A percentile compares a stretch with the other conserved stretches of the same genome.
phyloP scores from a whole-genome alignment of 352 stramenopile genomes.

The Phytophthora tentaculata region DNA sequence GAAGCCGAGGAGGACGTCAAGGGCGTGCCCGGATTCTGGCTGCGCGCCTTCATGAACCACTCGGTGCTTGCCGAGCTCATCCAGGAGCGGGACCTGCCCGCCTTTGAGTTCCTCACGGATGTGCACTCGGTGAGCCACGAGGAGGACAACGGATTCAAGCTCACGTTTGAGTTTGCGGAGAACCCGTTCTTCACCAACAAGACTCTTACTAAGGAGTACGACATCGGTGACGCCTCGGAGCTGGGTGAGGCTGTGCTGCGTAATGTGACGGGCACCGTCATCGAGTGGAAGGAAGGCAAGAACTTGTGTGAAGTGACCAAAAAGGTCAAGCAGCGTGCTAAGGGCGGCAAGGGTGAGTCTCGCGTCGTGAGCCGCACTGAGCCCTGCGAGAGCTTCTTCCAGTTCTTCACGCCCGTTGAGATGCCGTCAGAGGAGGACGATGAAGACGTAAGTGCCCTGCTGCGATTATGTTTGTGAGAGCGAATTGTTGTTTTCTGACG shows the following conservation, averaged over 20 bases:
- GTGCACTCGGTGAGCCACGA: slow-evolving; percentile 81
- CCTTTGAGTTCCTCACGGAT: slow-evolving; percentile 81
- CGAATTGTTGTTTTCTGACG: slow-evolving; percentile 9
- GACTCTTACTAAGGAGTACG: slow-evolving; percentile 85
- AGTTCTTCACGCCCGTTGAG: slow-evolving; percentile 86
- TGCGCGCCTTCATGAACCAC: slow-evolving; percentile 88
- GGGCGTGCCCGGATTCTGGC: slow-evolving; percentile 86
- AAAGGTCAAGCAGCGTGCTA: slow-evolving; percentile 89
- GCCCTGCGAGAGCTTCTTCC: slow-evolving; percentile 88
- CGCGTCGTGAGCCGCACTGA: slow-evolving; percentile 82
- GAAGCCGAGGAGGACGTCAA: slow-evolving; percentile 65
- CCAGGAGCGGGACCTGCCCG: slow-evolving; percentile 79
- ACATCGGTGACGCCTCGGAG: slow-evolving; percentile 85
- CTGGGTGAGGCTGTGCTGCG: slow-evolving; percentile 80
- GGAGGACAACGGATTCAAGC: slow-evolving; percentile 87
- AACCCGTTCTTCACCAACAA: slow-evolving; percentile 86
- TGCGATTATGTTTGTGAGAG: slow-evolving; percentile 6
- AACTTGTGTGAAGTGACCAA: slow-evolving; percentile 88
- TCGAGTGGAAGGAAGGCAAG: slow-evolving; percentile 85
- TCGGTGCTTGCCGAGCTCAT: slow-evolving; percentile 80
- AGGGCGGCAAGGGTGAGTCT: slow-evolving; percentile 77
- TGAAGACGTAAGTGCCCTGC: slow-evolving; percentile 71
- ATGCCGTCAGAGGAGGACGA: slow-evolving; percentile 89
- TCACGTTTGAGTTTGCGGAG: slow-evolving; percentile 81
- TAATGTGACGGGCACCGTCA: slow-evolving; percentile 75